phyloP scores from a whole-genome alignment of 306 rosid genomes.

The Castanea crenata region DNA sequence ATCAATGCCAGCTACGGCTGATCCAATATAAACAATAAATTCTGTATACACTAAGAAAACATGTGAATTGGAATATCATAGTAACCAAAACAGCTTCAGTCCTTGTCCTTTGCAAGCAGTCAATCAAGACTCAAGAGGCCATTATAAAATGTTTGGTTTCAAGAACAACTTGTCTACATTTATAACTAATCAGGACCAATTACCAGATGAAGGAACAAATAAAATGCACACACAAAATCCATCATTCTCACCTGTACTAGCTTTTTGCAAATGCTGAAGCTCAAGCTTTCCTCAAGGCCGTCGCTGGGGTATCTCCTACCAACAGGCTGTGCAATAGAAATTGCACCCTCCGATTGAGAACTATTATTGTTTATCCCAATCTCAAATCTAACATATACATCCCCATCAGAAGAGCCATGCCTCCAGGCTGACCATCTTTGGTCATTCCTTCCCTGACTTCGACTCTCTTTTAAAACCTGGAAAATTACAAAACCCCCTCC shows the following conservation, averaged over 20 bases:
- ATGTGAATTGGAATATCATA: background rate
- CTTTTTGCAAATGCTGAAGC: conserved; percentile 88
- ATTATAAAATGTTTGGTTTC: background rate
- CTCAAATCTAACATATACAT: conserved; percentile 83
- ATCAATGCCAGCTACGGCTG: background rate
- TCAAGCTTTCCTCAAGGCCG: conserved; percentile 68
- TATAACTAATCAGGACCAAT: background rate
- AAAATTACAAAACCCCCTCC: conserved; percentile 58
- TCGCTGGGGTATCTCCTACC: conserved; percentile 59
- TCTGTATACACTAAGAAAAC: background rate
- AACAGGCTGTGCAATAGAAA: conserved; percentile 33
- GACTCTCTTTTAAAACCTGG: conserved; percentile 61
- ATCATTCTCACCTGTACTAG: conserved; percentile 80
- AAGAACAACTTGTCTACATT: background rate
- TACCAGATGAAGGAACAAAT: background rate
- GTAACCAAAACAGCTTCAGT: background rate
- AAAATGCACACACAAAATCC: background rate
- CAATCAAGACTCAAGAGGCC: background rate
- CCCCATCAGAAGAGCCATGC: conserved; percentile 73
- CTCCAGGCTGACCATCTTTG: conserved; percentile 85
- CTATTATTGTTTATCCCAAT: conserved; percentile 55
- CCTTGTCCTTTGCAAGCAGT: background rate
- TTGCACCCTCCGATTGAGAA: conserved; percentile 54
- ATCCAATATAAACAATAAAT: background rate
- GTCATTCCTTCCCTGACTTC: conserved; percentile 90